phyloP scores from a whole-genome alignment of 139 green algal genomes.

The Nannochloris sp. region DNA sequence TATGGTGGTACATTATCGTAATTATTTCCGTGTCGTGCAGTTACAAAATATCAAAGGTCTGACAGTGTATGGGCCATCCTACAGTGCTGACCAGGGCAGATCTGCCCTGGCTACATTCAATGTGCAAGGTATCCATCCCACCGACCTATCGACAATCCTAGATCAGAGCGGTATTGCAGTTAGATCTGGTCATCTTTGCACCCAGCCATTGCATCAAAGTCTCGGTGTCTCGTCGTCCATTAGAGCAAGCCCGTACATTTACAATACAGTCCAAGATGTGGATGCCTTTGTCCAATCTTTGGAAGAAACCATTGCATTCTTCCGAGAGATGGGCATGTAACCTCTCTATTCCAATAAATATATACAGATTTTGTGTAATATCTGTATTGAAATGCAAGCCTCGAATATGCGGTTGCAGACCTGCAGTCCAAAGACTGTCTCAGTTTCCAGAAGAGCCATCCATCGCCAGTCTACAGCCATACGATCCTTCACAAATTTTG shows the following conservation, averaged over 20 bases:
- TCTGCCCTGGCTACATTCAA: constrained; percentile 92
- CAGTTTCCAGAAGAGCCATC: too few relatives aligned
- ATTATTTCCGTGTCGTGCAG: neutral
- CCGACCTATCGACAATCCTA: constrained; percentile 88
- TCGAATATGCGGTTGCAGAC: too few relatives aligned
- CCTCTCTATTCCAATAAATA: neutral
- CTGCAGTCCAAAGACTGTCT: too few relatives aligned
- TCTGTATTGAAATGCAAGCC: too few relatives aligned
- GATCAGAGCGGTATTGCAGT: constrained; percentile 83
- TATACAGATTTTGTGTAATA: neutral
- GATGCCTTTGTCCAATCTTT: constrained; percentile 79
- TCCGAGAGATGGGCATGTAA: constrained; percentile 34
- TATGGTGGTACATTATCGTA: neutral
- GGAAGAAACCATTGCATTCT: constrained; percentile 80
- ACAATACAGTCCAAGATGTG: constrained; percentile 89
- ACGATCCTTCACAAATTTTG: too few relatives aligned
- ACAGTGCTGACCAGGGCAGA: constrained; percentile 29
- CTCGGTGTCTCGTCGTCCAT: constrained; percentile 74
- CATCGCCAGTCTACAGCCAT: too few relatives aligned
- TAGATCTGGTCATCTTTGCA: constrained; percentile 93
- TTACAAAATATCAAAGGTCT: constrained; percentile 34
- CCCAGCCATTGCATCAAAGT: constrained; percentile 84
- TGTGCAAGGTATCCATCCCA: constrained; percentile 88
- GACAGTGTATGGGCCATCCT: constrained; percentile 80
- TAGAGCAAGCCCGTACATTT: constrained; percentile 85